phyloP scores from a whole-genome alignment of 2,329 filamentous ascomycete species.

The Paracoccidioides lutzii region DNA sequence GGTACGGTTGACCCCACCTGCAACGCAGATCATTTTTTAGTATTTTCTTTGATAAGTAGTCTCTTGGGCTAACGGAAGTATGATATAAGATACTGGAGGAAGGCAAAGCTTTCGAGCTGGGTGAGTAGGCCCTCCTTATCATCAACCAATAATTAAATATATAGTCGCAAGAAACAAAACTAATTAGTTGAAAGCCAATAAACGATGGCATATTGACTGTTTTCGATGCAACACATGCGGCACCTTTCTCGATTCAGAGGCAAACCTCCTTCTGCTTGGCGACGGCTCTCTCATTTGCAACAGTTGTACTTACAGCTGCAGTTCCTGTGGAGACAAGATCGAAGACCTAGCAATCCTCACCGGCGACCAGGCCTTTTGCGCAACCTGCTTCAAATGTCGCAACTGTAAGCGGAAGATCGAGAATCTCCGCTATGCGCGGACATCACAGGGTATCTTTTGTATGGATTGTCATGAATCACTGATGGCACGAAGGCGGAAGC shows the following conservation, averaged over 20 bases:
- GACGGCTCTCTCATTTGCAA: slow-evolving; percentile 98
- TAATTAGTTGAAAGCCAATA: slow-evolving; percentile 53
- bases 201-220: slow-evolving; percentile 97
- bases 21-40: slow-evolving; percentile 6
- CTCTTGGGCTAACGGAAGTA: background rate
- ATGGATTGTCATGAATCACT: slow-evolving; percentile 97
- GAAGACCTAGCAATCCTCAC: slow-evolving; percentile 95
- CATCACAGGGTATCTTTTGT: slow-evolving; percentile 96
- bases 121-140: slow-evolving; percentile 40
- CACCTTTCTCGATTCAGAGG: slow-evolving; percentile 93
- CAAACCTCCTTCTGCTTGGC: slow-evolving; percentile 89
- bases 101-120: slow-evolving; percentile 94
- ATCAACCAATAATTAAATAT: slow-evolving; percentile 8
- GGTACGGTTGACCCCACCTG: slow-evolving; percentile 39
- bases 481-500: slow-evolving; percentile 82
- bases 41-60: slow-evolving; percentile 12
- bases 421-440: slow-evolving; percentile 92
- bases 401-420: slow-evolving; percentile 99
- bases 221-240: slow-evolving; percentile 95
- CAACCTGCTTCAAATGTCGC: slow-evolving; percentile 89
- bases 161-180: background rate
- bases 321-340: slow-evolving; percentile 91
- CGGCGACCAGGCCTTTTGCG: slow-evolving; percentile 94
- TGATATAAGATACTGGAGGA: slow-evolving; percentile 75
- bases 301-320: slow-evolving; percentile 98